phyloP scores from a whole-genome alignment of 345 rosid species.

The Eucalyptus microcorys region DNA sequence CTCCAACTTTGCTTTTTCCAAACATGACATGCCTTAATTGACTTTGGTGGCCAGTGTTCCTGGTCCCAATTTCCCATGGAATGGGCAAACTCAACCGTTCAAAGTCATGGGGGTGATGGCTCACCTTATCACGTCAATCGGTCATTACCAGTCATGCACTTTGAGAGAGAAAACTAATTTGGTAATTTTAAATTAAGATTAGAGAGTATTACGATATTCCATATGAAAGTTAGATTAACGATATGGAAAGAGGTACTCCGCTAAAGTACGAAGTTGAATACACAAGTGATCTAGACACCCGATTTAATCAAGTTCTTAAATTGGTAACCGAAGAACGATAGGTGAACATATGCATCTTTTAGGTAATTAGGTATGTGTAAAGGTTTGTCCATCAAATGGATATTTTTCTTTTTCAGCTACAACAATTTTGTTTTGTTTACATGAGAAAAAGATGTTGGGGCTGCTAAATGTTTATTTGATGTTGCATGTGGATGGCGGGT shows the following conservation, averaged over 20 bases:
- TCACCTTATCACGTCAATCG: background rate
- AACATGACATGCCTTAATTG: background rate
- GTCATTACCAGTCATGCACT: background rate
- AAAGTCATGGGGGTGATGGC: background rate
- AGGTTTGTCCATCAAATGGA: background rate
- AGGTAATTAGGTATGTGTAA: background rate
- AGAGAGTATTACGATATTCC: background rate
- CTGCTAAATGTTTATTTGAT: background rate
- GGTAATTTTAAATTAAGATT: background rate
- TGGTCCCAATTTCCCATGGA: background rate
- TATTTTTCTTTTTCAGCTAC: background rate
- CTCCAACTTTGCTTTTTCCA: background rate
- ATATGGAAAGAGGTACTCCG: background rate
- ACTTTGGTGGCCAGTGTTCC: background rate
- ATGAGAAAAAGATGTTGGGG: background rate
- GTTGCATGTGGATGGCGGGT: background rate
- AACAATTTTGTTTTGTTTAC: background rate
- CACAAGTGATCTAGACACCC: background rate
- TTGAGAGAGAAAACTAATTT: background rate
- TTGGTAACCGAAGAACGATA: accelerated
- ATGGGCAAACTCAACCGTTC: background rate
- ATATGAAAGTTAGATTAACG: background rate
- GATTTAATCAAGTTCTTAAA: background rate
- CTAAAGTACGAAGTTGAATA: background rate
- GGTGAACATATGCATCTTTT: background rate